Base-by-base conservation (phyloP, 768 basidiomycete genomes). In the Harrya chromipes region DNA sequence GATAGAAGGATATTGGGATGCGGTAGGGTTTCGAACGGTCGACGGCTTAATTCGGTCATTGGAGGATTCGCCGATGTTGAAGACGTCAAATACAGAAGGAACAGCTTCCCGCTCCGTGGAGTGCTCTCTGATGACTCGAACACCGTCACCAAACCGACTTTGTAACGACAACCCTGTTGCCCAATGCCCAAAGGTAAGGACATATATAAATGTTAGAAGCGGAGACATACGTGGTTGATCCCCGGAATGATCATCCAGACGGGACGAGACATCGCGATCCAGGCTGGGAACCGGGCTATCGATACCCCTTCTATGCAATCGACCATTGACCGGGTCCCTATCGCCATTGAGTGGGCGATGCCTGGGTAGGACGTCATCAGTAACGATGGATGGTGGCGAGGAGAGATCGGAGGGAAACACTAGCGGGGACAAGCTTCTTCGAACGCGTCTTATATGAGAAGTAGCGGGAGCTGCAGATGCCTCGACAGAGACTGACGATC, bases 31-130 rank as follows among this genome's bases (percentile, higher is more conserved):
- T 49, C 55, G 50, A 12, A 39, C 38, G 13, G 53, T 31, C 0
- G 53, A 52, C 23, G 48, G 50, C 41, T 64, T 53, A 24, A 40
- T 52, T 38, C 49, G 46, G 13, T 60, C 56, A n/a, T 54, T 61
- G 20, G 57, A 41, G 10, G 58, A 52, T 20, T 62, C 62, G 4
- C 43, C 50, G 9, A 67, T 54, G 26, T 61, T 55, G 44, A 68
- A 66, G 41, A 68, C 55, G 43, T 66, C 62, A 20, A 66, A 68
- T 2, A 67, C 60, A 17, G 64, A 62, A 4, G 54, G 64, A 16
- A 55, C 55, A 2, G 59, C 41, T 23, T 56, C 65, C 36, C 55
- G 57, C 19, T 64, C 62, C 12, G 23, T n/a, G 6, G 53, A 51
- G 27, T 52, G 66, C 19, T 60, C 53, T 29, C 65, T 44, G 35